Evolutionary conservation across 1,284 basidiomycete species (phyloP), one percentile per base, ranked within the genome.

Genomic region (Apiotrichum porosum): DNA sequence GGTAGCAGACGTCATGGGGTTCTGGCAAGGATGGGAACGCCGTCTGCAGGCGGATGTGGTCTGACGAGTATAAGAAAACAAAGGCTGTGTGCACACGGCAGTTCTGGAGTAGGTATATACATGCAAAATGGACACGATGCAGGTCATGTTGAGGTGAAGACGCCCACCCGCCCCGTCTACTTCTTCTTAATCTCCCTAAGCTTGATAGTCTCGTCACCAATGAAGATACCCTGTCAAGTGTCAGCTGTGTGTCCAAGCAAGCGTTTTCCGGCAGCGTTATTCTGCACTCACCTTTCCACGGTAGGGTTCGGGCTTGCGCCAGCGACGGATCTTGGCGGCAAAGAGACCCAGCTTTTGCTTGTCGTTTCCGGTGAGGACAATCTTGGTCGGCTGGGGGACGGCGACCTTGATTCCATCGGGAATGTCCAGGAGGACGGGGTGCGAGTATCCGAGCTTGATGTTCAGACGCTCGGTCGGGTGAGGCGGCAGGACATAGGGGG

Each of bases 141-240:
- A 26, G 37, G 22, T 19, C 31, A 21, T 24, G 32, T 19, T 24
- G 30, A 31, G 21, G 32, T 17, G 36, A 15, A 28, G 21, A 30
- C n/a, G 35, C 14, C 6, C 15, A 21, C n/a, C 10, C 18, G 8
- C 22, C 17, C 19, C 34, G 37, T 68, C 76, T 88, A 97, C 79
- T 97, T 95, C 80, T 95, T 97, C 80, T 93, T 94, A 52, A 92
- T 83, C 54, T 84, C 83, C 77, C 89, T 94, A 56, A 95, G 83
- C 67, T 84, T 81, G 62, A 95, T 86, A 39, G 84, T 86, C 74
- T 97, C 92, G 59, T 83, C 81, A 24, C 86, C 86, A 41, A 97
- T 83, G 69, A 97, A 95, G 57, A 97, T 84, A 52, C 93, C 93
- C 85, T 92, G 58, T 10, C 24, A 15, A n/a, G 26, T 23, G 43